phyloP scores from a whole-genome alignment of 2,329 filamentous ascomycete genomes.

The Colletotrichum agaves region DNA sequence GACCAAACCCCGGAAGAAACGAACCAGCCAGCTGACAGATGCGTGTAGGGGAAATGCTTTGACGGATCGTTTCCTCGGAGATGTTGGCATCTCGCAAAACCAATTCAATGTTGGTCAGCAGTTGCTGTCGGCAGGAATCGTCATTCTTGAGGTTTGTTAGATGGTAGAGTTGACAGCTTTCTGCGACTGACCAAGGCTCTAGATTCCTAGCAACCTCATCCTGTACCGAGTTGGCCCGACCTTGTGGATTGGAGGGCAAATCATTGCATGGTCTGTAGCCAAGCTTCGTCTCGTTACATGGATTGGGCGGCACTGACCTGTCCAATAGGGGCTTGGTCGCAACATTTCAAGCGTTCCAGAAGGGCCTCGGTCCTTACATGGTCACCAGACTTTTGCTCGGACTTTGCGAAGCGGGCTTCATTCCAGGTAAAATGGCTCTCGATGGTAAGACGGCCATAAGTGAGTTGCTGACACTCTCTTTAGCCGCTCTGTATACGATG shows the following conservation, averaged over 20 bases:
- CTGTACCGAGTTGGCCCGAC: slow-evolving; percentile 57
- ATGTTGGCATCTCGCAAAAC: slow-evolving; percentile 60
- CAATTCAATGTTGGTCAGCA: slow-evolving; percentile 64
- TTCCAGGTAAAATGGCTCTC: no score
- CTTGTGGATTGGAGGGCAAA: slow-evolving; percentile 57
- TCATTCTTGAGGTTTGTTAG: slow-evolving; percentile 50
- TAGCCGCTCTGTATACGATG: slow-evolving; percentile 59
- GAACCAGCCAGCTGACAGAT: neutral
- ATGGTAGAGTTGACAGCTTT: neutral
- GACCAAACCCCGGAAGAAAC: no score
- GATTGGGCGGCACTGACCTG: slow-evolving; percentile 41
- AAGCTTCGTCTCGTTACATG: slow-evolving; percentile 39
- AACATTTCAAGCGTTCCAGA: slow-evolving; percentile 50
- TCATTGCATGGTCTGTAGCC: slow-evolving; percentile 52
- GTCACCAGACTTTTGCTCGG: slow-evolving; percentile 50
- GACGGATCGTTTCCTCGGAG: slow-evolving; percentile 53
- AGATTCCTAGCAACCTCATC: slow-evolving; percentile 59
- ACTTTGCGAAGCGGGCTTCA: slow-evolving; percentile 54
- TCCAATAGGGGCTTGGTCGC: slow-evolving; percentile 47
- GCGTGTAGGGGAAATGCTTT: slow-evolving; percentile 33
- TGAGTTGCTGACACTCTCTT: no score
- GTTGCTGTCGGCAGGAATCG: slow-evolving; percentile 60
- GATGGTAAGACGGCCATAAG: no score
- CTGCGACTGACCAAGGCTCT: neutral
- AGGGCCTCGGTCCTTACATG: slow-evolving; percentile 46